Percentiles rank a stretch among this genome's conserved stretches.
These are phyloP conservation scores for Gossypium herbaceum DNA, from an alignment of 345 rosid species.

Conservation along the genomic window DNA sequence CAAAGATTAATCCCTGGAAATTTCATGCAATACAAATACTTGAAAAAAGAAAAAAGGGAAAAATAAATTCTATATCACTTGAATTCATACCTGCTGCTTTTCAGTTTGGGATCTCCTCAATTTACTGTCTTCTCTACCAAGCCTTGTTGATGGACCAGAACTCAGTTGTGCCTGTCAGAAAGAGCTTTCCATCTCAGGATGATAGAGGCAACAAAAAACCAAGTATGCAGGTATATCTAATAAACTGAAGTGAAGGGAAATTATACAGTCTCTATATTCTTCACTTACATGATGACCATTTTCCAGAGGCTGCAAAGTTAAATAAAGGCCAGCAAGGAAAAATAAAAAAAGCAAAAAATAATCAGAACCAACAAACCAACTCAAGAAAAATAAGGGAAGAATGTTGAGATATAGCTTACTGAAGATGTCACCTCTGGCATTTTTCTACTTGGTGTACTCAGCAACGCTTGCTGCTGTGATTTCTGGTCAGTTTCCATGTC, in stretches of 20 bases:
- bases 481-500: slow-evolving; percentile 80
- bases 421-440: slow-evolving; percentile 46
- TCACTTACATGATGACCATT: slow-evolving; percentile 66
- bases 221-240: slow-evolving; percentile 6
- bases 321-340: slow-evolving; percentile 11
- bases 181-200: slow-evolving; percentile 17
- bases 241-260: slow-evolving; percentile 8
- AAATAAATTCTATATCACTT: slow-evolving; percentile 3
- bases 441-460: slow-evolving; percentile 48
- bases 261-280: slow-evolving; percentile 18
- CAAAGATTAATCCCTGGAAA: slow-evolving; percentile 12
- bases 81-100: slow-evolving; percentile 51
- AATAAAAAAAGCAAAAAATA: slow-evolving; percentile 12
- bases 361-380: slow-evolving; percentile 6
- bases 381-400: neutral
- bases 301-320: slow-evolving; percentile 53
- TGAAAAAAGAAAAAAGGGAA: slow-evolving; percentile 3
- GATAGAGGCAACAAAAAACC: slow-evolving; percentile 14
- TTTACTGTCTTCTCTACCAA: slow-evolving; percentile 48
- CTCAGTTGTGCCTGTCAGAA: slow-evolving; percentile 48
- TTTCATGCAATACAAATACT: neutral
- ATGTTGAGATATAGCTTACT: slow-evolving; percentile 30
- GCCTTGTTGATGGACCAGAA: slow-evolving; percentile 42
- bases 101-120: slow-evolving; percentile 61
- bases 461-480: slow-evolving; percentile 57